Conservation (phyloP, 768 basidiomycete species). For the Harrya chromipes region DNA sequence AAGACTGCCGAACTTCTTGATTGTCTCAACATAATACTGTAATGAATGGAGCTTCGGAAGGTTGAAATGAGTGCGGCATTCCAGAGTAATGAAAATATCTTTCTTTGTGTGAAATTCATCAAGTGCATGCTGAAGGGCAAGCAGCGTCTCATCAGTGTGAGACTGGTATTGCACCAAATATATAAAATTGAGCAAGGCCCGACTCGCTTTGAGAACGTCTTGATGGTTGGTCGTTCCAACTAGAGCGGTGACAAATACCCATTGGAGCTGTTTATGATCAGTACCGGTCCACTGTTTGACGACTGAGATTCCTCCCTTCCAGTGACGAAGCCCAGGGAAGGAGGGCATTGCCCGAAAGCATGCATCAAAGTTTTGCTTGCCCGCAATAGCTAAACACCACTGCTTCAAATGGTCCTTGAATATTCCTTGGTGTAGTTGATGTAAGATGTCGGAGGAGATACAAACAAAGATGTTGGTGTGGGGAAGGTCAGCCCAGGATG, state of each 20-base stretch:
- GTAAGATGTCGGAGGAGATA: background rate
- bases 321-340: background rate
- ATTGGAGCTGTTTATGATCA: constrained; percentile 1
- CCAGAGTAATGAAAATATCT: background rate
- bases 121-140: background rate
- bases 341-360: background rate
- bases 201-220: background rate
- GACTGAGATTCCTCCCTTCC: background rate
- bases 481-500: background rate
- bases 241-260: background rate
- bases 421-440: background rate
- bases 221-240: background rate
- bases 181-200: constrained; percentile 36
- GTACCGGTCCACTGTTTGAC: background rate
- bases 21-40: background rate
- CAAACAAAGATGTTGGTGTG: background rate
- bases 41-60: background rate
- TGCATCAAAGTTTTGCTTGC: background rate
- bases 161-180: constrained; percentile 34
- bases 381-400: background rate
- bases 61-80: background rate
- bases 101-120: background rate
- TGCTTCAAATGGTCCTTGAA: constrained; percentile 4
- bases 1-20: background rate
- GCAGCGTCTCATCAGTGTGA: constrained; percentile 17